These are phyloP conservation scores for Aegilops bicornis DNA, from an alignment of 176 grass and related monocot species.

Conservation along the genomic window DNA sequence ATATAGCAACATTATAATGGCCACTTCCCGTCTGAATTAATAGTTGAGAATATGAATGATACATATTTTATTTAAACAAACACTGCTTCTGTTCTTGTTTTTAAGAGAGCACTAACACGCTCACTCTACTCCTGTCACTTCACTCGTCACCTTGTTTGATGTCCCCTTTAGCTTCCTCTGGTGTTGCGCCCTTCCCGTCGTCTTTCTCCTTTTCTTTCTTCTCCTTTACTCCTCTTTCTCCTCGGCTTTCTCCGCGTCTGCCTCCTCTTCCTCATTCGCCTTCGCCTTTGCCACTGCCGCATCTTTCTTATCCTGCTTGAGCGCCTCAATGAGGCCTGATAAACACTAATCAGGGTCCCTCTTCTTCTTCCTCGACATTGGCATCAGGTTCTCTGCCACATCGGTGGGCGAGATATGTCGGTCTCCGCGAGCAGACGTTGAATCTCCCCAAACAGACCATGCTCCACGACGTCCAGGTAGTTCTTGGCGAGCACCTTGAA, in stretches of 20 bases:
- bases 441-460: slow-evolving; percentile 31
- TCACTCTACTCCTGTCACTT: background rate
- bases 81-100: too few species aligned
- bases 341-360: slow-evolving; percentile 5
- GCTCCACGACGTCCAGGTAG: slow-evolving; percentile 32
- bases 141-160: background rate
- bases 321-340: slow-evolving; percentile 24
- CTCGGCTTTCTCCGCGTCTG: background rate
- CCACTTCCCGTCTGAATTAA: background rate
- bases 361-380: slow-evolving; percentile 36
- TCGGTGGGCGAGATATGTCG: slow-evolving; percentile 34
- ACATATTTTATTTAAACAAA: too few species aligned
- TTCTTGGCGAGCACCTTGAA: slow-evolving; percentile 64
- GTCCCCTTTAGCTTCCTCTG: background rate
- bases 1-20: background rate
- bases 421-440: slow-evolving; percentile 37
- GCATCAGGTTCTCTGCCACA: slow-evolving; percentile 64
- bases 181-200: background rate
- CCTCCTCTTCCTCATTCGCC: slow-evolving; percentile 9
- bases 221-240: too few species aligned
- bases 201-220: background rate
- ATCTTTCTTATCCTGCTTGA: background rate
- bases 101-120: too few species aligned
- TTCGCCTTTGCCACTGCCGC: background rate
- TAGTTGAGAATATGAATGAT: too few species aligned